Base-by-base conservation (phyloP, 495 filamentous ascomycete genomes). In the Rostrohypoxylon terebratum region DNA sequence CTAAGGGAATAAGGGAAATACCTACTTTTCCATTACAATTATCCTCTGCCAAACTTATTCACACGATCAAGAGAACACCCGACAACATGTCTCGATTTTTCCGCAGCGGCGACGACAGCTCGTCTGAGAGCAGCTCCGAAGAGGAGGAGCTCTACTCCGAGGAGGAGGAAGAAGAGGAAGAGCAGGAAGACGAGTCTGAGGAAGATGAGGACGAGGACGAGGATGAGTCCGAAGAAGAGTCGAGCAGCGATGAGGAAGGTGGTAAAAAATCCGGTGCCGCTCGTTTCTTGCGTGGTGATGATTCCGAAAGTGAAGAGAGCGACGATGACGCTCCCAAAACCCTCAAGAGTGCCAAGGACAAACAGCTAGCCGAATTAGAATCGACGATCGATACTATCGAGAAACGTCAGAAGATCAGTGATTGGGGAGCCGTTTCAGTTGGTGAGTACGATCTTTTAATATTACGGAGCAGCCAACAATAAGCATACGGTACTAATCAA, bases 331-430 rank as follows among this genome's bases (percentile, higher is more conserved):
- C 93, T 48, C 87, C 88, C 64, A 89, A 89, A 59, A 94, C 92
- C 59, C 83, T 96, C 66, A 98, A 97, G 88, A 97, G 94, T 80
- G 94, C 94, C 59, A 98, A 98, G 83, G 94, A 98, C 82, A 99
- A 99, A 87, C 88, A 96, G 44, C 82, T 94, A 65, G 96, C 97
- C 77, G 96, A 97, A 77, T 86, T 99, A 66, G 96, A 98, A 81
- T 88, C 89, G 48, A 97, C 90, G 47, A 91, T 98, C 63, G 90
- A 90, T 77, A 82, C 90, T 66, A 98, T 98, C 69, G 94, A 97
- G 73, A 99, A 99, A 85, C 94, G 93, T 13, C 85, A 94, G 79
- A 98, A 96, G 87, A 99, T 98, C 75, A 92, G 91, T 77, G 96
- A 99, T 81, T 99, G 96, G 96, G 90, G 90, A 71, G 89, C 93